Evolutionary conservation across 2,329 filamentous ascomycete species (phyloP).

Genomic region (Didymella lethalis): DNA sequence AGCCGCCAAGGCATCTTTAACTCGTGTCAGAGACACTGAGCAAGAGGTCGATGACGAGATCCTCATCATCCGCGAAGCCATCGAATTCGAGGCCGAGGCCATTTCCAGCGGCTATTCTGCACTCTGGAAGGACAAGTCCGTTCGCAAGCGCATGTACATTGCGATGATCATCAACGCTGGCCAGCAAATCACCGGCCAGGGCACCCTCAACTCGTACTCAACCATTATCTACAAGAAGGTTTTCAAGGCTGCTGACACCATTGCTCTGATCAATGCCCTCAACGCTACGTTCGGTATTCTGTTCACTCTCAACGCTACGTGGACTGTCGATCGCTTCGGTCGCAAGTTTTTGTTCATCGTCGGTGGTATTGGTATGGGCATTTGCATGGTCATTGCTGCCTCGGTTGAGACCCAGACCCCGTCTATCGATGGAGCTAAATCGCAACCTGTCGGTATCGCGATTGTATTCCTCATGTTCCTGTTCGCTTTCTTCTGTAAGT

Average conservation of each 20-base stretch:
- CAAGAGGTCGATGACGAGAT: slow-evolving; percentile 73
- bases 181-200: slow-evolving; percentile 76
- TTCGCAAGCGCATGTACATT: slow-evolving; percentile 71
- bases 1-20: slow-evolving; percentile 65
- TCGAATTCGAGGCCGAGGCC: slow-evolving; percentile 76
- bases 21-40: slow-evolving; percentile 68
- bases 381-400: slow-evolving; percentile 74
- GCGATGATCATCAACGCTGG: slow-evolving; percentile 73
- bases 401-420: slow-evolving; percentile 67
- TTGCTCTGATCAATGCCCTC: slow-evolving; percentile 76
- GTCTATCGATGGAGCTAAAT: slow-evolving; percentile 61
- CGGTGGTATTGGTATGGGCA: slow-evolving; percentile 72
- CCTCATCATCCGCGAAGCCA: slow-evolving; percentile 69
- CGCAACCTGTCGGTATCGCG: slow-evolving; percentile 68
- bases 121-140: slow-evolving; percentile 73
- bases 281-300: slow-evolving; percentile 77
- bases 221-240: slow-evolving; percentile 78
- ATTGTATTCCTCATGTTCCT: slow-evolving; percentile 74
- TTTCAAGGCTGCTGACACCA: slow-evolving; percentile 63
- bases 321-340: slow-evolving; percentile 76
- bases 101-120: slow-evolving; percentile 69
- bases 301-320: slow-evolving; percentile 76
- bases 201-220: slow-evolving; percentile 75
- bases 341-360: slow-evolving; percentile 74
- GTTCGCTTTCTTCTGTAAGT: slow-evolving; percentile 68